Evolutionary conservation across 495 filamentous ascomycete species (phyloP), one percentile per base, ranked within the genome.

Genomic region (Penicillium steckii): DNA sequence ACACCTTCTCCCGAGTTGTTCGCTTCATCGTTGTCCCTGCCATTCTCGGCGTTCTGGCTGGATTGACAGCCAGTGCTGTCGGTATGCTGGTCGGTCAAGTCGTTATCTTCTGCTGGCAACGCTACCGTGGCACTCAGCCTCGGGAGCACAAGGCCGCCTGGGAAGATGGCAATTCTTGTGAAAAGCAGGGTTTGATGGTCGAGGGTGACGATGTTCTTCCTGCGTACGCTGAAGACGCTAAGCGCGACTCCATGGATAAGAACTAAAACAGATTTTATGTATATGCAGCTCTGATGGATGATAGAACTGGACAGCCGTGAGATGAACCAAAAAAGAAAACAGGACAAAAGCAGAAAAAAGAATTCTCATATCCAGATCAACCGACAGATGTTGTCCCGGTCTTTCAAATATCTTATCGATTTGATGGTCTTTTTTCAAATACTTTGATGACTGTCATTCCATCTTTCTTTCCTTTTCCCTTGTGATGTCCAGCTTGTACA

Each of bases 31-130:
- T 81, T 24, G 60, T 80, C 17, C 74, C 74, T 8, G 74, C 73
- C 18, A 48, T 75, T 10, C 59, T 78, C 7, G 78, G 78, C 35
- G 69, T 80, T 33, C 52, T 76, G 23, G 77, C 77, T 38, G 78
- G 78, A 35, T 57, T 81, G 49, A 66, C 70, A 4, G 77, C 78
- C 32, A 75, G 74, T 47, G 75, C 73, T n/a, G 59, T 81, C 26
- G 78, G 78, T 42, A 81, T 80, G 77, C 56, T 80, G 29, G 68
- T 80, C 15, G 78, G 78, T 33, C 76, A 81, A 62, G 49, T 68
- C 13, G 66, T 76, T 25, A 66, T 80, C 19, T 80, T 74, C 64
- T 23, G 80, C 44, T 81, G 78, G 78, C 68, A 69, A 44, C 72
- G 74, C 35, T 71, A 69, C 59, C 71, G 73, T 50, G 70, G 67